Conservation (phyloP, 2,329 filamentous ascomycete species). For the Pezicula radicicola region DNA sequence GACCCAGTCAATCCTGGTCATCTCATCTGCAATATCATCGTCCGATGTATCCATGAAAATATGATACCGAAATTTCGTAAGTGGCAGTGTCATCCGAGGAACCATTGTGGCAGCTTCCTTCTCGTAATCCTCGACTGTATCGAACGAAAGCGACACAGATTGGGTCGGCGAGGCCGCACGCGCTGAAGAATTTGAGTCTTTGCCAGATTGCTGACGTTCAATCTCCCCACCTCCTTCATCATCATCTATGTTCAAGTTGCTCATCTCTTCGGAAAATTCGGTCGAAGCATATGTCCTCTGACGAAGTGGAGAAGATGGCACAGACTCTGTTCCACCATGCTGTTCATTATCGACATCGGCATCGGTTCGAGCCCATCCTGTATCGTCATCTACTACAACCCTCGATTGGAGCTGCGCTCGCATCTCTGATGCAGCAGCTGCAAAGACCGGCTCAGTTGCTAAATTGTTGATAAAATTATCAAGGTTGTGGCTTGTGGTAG, state of each 20-base stretch:
- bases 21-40: conserved; percentile 82
- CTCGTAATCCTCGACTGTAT: conserved; percentile 76
- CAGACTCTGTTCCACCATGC: conserved; percentile 12
- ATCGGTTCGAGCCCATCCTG: conserved; percentile 86
- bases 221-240: conserved; percentile 18
- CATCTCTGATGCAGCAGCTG: conserved; percentile 83
- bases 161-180: conserved; percentile 17
- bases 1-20: conserved; percentile 96
- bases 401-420: conserved; percentile 68
- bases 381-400: conserved; percentile 84
- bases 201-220: conserved; percentile 19
- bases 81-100: conserved; percentile 63
- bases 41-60: conserved; percentile 84
- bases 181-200: conserved; percentile 19
- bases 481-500: conserved; percentile 67
- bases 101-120: conserved; percentile 71
- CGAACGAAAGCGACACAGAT: conserved; percentile 39
- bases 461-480: conserved; percentile 73
- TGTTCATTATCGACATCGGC: conserved; percentile 40
- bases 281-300: conserved; percentile 9
- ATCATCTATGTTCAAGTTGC: conserved; percentile 9
- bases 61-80: conserved; percentile 86
- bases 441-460: conserved; percentile 76
- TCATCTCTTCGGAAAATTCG: conserved; percentile 17
- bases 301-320: conserved; percentile 17